A percentile compares a stretch with the other conserved stretches of the same genome.
These are phyloP conservation scores for Amanita rubescens DNA, from an alignment of 768 basidiomycete species.

Conservation along the genomic window DNA sequence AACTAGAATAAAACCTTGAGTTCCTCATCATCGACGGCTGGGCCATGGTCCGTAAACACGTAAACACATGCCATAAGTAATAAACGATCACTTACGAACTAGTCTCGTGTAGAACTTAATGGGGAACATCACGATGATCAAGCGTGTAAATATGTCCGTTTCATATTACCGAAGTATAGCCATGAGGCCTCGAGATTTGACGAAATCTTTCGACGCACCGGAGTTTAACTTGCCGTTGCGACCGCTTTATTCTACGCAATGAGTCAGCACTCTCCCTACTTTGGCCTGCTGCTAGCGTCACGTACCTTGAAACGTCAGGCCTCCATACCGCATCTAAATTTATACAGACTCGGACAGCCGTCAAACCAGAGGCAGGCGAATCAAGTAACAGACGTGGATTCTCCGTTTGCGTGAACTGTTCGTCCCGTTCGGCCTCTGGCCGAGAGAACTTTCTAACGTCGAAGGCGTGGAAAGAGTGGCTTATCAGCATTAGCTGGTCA, in stretches of 20 bases:
- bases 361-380: background rate
- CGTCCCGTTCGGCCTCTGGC: background rate
- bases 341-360: background rate
- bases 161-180: background rate
- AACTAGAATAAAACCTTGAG: slow-evolving; percentile 3
- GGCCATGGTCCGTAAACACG: slow-evolving; percentile 1
- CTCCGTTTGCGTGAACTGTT: background rate
- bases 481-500: background rate
- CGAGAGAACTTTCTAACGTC: background rate
- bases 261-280: background rate
- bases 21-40: background rate
- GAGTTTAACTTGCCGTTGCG: background rate
- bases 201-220: background rate
- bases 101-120: background rate
- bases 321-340: background rate
- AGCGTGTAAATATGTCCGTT: background rate
- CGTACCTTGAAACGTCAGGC: background rate
- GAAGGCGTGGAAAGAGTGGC: background rate
- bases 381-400: background rate
- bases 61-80: slow-evolving; percentile 10
- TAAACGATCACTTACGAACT: background rate
- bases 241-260: background rate
- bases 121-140: background rate
- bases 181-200: background rate
- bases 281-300: background rate